These are phyloP conservation scores for Aureobasidium sp. DNA, from an alignment of 2,329 filamentous ascomycete genomes.

Conservation along the genomic window DNA sequence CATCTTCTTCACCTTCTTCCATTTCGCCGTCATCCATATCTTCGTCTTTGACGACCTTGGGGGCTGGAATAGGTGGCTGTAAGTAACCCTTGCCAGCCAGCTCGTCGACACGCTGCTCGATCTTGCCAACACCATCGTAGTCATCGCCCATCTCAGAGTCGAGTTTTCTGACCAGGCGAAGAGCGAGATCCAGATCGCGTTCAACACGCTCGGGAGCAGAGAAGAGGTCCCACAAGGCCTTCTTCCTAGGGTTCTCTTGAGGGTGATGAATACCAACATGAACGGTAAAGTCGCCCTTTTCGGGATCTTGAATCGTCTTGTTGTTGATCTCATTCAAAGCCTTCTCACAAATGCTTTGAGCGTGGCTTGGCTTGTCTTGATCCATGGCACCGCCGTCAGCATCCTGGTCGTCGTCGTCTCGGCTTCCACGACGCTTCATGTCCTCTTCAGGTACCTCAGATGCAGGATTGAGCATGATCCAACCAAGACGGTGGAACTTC, in stretches of 20 bases:
- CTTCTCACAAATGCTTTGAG: slow-evolving; percentile 50
- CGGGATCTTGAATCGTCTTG: slow-evolving; percentile 92
- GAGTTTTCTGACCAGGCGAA: slow-evolving; percentile 73
- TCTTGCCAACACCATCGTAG: slow-evolving; percentile 69
- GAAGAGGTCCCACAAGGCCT: slow-evolving; percentile 94
- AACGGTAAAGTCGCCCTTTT: slow-evolving; percentile 91
- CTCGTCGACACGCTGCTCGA: slow-evolving; percentile 81
- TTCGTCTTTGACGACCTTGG: slow-evolving; percentile 54
- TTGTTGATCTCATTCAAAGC: slow-evolving; percentile 92
- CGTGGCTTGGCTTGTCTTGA: slow-evolving; percentile 20
- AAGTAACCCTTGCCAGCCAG: slow-evolving; percentile 69
- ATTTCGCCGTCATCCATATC: slow-evolving; percentile 58
- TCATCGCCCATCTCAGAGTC: slow-evolving; percentile 75
- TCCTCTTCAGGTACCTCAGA: slow-evolving; percentile 58
- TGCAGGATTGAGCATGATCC: slow-evolving; percentile 89
- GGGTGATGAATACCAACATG: slow-evolving; percentile 95
- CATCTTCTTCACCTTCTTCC: slow-evolving; percentile 71
- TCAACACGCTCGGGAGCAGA: slow-evolving; percentile 90
- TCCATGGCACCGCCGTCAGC: slow-evolving; percentile 19
- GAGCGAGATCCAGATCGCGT: slow-evolving; percentile 77
- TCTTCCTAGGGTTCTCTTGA: slow-evolving; percentile 78
- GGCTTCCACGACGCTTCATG: slow-evolving; percentile 69
- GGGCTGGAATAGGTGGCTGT: slow-evolving; percentile 54
- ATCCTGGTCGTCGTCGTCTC: slow-evolving; percentile 60
- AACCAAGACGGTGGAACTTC: slow-evolving; percentile 94